Evolutionary conservation across 2,329 filamentous ascomycete species (phyloP), one percentile per base, ranked within the genome.

Genomic region (Calonectria leucothoes): DNA sequence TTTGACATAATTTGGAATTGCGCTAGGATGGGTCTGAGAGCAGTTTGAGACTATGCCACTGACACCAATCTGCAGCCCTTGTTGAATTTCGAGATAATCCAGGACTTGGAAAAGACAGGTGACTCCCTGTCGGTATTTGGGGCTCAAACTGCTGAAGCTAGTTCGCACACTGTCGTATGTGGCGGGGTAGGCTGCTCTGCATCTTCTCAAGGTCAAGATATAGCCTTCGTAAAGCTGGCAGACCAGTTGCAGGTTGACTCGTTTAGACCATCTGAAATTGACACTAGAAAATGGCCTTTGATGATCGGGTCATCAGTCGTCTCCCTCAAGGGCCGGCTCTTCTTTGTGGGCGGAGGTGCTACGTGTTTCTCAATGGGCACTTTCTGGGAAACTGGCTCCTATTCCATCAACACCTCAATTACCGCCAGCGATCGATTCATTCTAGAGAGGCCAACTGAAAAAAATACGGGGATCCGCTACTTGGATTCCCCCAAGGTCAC

Each of bases 301-400:
- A 88, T 98, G 64, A 87, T 95, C 65, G 95, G 96, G 2, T 89
- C 92, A 69, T 92, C 92, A 6, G 86, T 89, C 10, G 83, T 89
- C 17, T 81, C 85, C 33, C 84, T 89, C 0, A 84, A 86, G 51
- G 84, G 87, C 35, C 84, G 89, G 23, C 79, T 95, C 4, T 79
- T 94, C 12, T 85, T 97, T 10, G 83, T 94, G 61, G 95, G 95
- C 1, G 96, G 96, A 20, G 96, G 95, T 45, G 95, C 94, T 20
- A 94, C 95, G 0, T 98, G 95, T 82, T 98, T 98, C 86, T 95
- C 94, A 0, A 98, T 98, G 89, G 95, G 95, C 1, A 94, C 94
- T 8, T 95, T 91, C 80, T 97, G 94, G 94, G 96, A 95, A 65
- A 87, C 88, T 37, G 91, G 91, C 1, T 86, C 88, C 15, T 93